A percentile compares a stretch with the other conserved stretches of the same genome.
Conservation (phyloP, 106 monocot species). For the Acanthochlamys bracteata region DNA sequence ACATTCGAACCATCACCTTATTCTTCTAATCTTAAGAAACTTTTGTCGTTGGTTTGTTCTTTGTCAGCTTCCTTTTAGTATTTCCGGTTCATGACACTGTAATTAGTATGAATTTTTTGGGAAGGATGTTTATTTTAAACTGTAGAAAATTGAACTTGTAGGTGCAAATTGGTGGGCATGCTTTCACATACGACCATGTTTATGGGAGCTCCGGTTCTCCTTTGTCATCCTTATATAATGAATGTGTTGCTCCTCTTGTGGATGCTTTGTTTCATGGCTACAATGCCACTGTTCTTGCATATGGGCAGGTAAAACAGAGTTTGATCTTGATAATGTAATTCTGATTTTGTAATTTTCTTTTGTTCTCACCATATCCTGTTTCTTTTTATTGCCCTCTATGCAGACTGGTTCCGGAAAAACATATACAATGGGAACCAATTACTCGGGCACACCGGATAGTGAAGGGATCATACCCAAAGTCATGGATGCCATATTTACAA, state of each 20-base stretch:
- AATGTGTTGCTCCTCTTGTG: slow-evolving; percentile 69
- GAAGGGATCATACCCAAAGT: slow-evolving; percentile 48
- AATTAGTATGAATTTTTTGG: not conserved
- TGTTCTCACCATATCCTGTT: not conserved
- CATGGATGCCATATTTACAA: slow-evolving; percentile 69
- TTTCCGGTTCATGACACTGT: not conserved
- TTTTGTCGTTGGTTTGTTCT: too few species aligned
- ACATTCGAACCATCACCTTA: too few species aligned
- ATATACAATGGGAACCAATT: slow-evolving; percentile 98
- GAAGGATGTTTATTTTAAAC: not conserved
- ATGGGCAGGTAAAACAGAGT: slow-evolving; percentile 63
- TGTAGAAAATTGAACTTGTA: slow-evolving; percentile 6
- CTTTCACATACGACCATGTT: slow-evolving; percentile 87
- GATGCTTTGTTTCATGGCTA: slow-evolving; percentile 87
- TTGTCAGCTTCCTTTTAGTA: not conserved
- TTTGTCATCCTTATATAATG: slow-evolving; percentile 41
- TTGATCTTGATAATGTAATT: not conserved
- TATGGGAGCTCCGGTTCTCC: slow-evolving; percentile 60
- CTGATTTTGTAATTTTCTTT: not conserved
- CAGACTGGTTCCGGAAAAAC: slow-evolving; percentile 99
- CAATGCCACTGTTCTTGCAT: slow-evolving; percentile 93
- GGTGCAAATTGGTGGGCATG: slow-evolving; percentile 88
- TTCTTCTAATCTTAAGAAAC: too few species aligned
- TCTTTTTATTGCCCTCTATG: not conserved
- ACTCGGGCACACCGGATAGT: slow-evolving; percentile 22